Conservation (phyloP, 345 rosid species). For the Aethionema arabicum region DNA sequence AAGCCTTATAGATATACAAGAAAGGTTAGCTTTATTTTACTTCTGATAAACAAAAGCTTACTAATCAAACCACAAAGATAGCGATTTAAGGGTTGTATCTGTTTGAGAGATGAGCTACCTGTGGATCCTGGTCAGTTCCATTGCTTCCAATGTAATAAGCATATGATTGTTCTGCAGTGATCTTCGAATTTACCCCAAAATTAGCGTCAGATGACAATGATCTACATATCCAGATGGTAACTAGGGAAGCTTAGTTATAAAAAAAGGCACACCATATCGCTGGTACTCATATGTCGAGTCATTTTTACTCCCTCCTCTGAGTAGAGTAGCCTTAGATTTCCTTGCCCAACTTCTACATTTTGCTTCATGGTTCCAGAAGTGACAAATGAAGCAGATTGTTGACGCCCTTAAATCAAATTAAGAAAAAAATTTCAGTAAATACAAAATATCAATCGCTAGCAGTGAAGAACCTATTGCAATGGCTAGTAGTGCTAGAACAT, state of each 20-base stretch:
- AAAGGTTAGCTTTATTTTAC: not conserved
- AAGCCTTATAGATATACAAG: conserved; percentile 54
- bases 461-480: conserved; percentile 16
- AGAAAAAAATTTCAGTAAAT: conserved; percentile 23
- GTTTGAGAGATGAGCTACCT: conserved; percentile 48
- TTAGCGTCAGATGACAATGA: conserved; percentile 17
- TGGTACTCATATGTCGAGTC: conserved; percentile 51
- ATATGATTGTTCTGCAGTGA: conserved; percentile 62
- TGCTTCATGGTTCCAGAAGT: conserved; percentile 44
- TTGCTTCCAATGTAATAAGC: conserved; percentile 83
- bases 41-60: conserved; percentile 13
- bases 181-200: conserved; percentile 44
- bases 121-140: conserved; percentile 87
- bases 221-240: conserved; percentile 17
- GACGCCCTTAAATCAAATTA: conserved; percentile 38
- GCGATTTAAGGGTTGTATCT: conserved; percentile 15
- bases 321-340: conserved; percentile 66
- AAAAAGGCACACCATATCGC: conserved; percentile 48
- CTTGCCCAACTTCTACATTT: conserved; percentile 73
- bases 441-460: conserved; percentile 8
- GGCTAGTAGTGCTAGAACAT: conserved; percentile 16
- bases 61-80: conserved; percentile 9
- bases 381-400: conserved; percentile 49
- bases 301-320: conserved; percentile 59
- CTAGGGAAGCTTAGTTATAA: not conserved